These are phyloP conservation scores for Epichloe baconii DNA, from an alignment of 2,329 filamentous ascomycete genomes.

Conservation along the genomic window DNA sequence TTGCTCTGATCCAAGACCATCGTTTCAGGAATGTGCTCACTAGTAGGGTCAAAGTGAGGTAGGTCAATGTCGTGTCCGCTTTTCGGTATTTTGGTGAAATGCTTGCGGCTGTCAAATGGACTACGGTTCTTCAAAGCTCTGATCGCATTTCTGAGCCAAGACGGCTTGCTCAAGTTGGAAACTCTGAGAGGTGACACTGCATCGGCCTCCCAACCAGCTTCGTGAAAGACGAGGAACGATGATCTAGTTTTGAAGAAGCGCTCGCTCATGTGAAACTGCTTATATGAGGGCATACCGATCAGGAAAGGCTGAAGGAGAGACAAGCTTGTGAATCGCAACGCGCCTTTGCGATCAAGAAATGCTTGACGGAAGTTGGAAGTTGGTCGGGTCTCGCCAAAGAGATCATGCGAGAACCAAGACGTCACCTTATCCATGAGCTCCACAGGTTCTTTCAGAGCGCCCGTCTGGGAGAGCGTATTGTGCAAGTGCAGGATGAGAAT, in stretches of 20 bases:
- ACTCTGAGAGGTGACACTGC: neutral
- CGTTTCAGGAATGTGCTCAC: neutral
- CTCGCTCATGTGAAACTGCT: constrained; percentile 5
- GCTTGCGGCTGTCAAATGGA: neutral
- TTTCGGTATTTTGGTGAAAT: neutral
- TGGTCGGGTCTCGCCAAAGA: neutral
- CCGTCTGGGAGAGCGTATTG: constrained; percentile 32
- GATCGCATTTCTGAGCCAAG: neutral
- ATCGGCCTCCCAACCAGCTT: neutral
- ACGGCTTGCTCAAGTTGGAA: neutral
- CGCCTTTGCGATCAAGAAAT: neutral
- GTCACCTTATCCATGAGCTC: constrained; percentile 16
- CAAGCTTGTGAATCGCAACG: neutral
- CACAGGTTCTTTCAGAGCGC: constrained; percentile 21
- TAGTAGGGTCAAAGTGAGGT: neutral
- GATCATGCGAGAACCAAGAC: neutral
- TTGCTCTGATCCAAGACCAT: neutral
- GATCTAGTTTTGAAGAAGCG: constrained; percentile 7
- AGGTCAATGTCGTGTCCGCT: neutral
- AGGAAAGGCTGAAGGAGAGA: neutral
- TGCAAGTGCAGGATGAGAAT: constrained; percentile 30
- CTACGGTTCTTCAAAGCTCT: neutral
- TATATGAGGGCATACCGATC: constrained; percentile 12
- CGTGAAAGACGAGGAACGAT: constrained; percentile 1
- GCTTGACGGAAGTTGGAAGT: neutral